Evolutionary conservation across 768 basidiomycete species (phyloP).

Genomic region (Mycena galopus): DNA sequence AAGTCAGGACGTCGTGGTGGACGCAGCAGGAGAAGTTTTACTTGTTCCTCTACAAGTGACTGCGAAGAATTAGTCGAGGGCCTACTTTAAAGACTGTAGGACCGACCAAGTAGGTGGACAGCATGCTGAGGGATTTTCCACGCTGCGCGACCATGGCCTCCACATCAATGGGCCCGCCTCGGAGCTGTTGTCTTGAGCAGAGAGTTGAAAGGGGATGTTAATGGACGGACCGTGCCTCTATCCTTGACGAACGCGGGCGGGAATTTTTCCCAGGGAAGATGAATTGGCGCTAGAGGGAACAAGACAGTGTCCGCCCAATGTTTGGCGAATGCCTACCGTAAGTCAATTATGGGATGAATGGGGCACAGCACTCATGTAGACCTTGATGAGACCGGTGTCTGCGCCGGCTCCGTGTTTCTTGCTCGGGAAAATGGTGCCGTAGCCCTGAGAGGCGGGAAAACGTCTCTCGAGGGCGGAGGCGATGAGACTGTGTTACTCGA

Average conservation of each 20-base stretch:
- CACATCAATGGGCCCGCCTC: constrained; percentile 53
- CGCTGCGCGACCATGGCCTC: constrained; percentile 50
- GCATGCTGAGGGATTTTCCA: constrained; percentile 49
- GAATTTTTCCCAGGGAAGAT: constrained; percentile 64
- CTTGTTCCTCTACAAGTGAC: constrained; percentile 51
- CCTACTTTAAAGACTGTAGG: not conserved
- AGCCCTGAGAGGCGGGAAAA: constrained; percentile 3
- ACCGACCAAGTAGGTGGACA: constrained; percentile 64
- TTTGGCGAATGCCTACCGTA: constrained; percentile 52
- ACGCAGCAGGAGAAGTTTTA: not conserved
- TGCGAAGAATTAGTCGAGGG: constrained; percentile 27
- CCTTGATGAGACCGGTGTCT: constrained; percentile 9
- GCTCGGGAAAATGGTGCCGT: constrained; percentile 11
- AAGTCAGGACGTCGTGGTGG: not conserved
- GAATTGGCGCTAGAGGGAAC: constrained; percentile 54
- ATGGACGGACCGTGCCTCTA: constrained; percentile 55
- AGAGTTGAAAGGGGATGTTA: not conserved
- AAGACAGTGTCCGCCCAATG: constrained; percentile 60
- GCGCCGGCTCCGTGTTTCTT: not conserved
- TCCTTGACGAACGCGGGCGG: constrained; percentile 63
- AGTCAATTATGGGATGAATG: not conserved
- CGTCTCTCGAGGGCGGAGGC: constrained; percentile 8
- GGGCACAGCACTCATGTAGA: not conserved
- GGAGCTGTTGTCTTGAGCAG: constrained; percentile 40
- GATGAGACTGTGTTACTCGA: not conserved